Percentiles rank a stretch among this genome's conserved stretches.
Conservation (phyloP, 768 basidiomycete species). For the Rhizopogon vulgaris region DNA sequence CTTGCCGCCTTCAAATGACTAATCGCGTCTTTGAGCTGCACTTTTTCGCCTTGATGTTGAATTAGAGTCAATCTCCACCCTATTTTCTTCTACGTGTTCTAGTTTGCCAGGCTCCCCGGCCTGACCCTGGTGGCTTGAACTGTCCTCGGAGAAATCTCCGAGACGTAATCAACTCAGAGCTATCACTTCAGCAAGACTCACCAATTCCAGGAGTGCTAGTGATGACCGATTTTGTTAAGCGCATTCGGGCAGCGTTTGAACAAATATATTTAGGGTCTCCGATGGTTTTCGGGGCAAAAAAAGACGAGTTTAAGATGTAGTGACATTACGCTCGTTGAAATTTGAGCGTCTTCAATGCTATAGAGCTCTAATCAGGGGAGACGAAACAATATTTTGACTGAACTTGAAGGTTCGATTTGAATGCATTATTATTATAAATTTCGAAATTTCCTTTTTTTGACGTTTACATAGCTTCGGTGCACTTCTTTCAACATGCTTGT, state of each 20-base stretch:
- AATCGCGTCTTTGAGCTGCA: conserved; percentile 35
- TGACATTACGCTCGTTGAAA: conserved; percentile 14
- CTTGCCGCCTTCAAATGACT: conserved; percentile 41
- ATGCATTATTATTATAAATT: not conserved
- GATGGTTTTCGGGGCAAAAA: conserved; percentile 45
- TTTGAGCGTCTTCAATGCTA: not conserved
- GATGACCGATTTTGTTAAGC: conserved; percentile 47
- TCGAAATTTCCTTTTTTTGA: conserved; percentile 17
- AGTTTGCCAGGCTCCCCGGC: conserved; percentile 37
- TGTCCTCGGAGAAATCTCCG: conserved; percentile 21
- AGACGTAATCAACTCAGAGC: not conserved
- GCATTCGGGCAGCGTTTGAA: conserved; percentile 39
- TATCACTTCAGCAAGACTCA: conserved; percentile 18
- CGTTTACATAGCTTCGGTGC: not conserved
- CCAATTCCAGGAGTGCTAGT: conserved; percentile 46
- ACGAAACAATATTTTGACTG: not conserved
- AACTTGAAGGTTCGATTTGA: too few relatives aligned
- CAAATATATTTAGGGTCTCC: conserved; percentile 34
- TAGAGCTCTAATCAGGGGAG: too few relatives aligned
- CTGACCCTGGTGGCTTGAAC: conserved; percentile 34
- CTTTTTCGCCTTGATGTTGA: conserved; percentile 28
- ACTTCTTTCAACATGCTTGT: not conserved
- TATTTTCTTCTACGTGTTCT: conserved; percentile 46
- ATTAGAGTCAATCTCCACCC: conserved; percentile 47
- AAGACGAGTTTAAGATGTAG: conserved; percentile 43